phyloP scores from a whole-genome alignment of 2,329 filamentous ascomycete species.

The Dothidotthia symphoricarpi region DNA sequence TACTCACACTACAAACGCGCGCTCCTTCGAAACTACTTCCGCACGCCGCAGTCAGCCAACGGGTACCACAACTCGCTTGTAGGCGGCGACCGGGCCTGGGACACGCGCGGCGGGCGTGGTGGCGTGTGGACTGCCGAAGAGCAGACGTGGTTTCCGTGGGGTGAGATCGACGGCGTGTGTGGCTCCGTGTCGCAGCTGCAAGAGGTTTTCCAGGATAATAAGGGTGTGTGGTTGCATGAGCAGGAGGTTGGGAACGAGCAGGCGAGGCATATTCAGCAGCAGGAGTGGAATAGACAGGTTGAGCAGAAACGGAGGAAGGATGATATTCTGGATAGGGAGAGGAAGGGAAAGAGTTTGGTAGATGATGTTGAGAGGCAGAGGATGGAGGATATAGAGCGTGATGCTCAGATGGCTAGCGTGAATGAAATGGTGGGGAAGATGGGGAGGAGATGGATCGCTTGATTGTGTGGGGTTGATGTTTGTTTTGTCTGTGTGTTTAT shows the following conservation, averaged over 20 bases:
- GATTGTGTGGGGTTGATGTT: slow-evolving; percentile 1
- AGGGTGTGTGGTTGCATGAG: slow-evolving; percentile 43
- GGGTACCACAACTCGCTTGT: slow-evolving; percentile 47
- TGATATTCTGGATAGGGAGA: too few relatives aligned
- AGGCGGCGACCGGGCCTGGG: slow-evolving; percentile 51
- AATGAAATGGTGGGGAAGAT: slow-evolving; percentile 20
- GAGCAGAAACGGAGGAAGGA: slow-evolving; percentile 14
- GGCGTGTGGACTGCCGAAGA: slow-evolving; percentile 55
- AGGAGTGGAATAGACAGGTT: slow-evolving; percentile 10
- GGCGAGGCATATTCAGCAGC: slow-evolving; percentile 13
- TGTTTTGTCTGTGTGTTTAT: background rate
- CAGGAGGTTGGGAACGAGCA: slow-evolving; percentile 17
- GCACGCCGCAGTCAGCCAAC: slow-evolving; percentile 44
- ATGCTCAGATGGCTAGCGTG: slow-evolving; percentile 22
- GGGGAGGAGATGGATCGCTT: slow-evolving; percentile 2
- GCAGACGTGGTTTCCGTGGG: slow-evolving; percentile 49
- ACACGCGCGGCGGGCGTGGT: slow-evolving; percentile 52
- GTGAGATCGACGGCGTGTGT: slow-evolving; percentile 45
- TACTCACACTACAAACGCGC: slow-evolving; percentile 50
- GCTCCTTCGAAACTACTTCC: slow-evolving; percentile 51
- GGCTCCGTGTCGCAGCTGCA: slow-evolving; percentile 41
- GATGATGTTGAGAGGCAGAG: slow-evolving; percentile 5
- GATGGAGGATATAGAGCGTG: too few relatives aligned
- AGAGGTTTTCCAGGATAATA: slow-evolving; percentile 50
- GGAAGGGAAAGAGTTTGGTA: too few relatives aligned